phyloP scores from a whole-genome alignment of 257 asterid genomes.

The Nicotiana knightiana region DNA sequence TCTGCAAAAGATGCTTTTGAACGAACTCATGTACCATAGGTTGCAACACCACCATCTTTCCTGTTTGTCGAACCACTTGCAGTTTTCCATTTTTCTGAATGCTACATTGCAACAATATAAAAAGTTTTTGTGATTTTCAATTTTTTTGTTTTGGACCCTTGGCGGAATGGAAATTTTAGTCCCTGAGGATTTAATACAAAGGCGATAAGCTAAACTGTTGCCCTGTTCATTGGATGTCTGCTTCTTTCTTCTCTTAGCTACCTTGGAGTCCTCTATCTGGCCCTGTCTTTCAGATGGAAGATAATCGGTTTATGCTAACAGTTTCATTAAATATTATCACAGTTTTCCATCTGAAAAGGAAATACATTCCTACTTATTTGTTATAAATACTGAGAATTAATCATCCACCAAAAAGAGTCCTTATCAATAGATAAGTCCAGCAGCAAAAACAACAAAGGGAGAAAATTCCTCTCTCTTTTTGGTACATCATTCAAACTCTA shows the following conservation, averaged over 20 bases:
- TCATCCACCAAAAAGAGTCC: background rate
- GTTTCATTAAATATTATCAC: background rate
- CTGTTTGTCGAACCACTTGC: background rate
- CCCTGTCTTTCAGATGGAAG: background rate
- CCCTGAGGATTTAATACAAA: background rate
- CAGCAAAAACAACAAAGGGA: background rate
- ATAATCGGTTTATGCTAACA: background rate
- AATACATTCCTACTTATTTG: background rate
- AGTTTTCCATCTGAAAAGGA: background rate
- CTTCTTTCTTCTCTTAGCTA: background rate
- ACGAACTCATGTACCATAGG: background rate
- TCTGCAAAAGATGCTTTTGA: background rate
- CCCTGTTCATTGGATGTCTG: background rate
- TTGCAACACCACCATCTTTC: background rate
- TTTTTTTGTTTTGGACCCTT: background rate
- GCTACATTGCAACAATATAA: background rate
- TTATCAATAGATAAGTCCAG: background rate
- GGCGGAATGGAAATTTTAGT: background rate
- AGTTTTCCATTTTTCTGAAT: background rate
- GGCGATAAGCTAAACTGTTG: background rate
- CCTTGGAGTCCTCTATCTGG: background rate
- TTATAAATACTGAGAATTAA: background rate
- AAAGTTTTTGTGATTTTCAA: background rate
- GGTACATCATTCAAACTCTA: background rate
- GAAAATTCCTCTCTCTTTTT: background rate